phyloP scores from a whole-genome alignment of 352 stramenopile species.

The Plasmopara muralis region DNA sequence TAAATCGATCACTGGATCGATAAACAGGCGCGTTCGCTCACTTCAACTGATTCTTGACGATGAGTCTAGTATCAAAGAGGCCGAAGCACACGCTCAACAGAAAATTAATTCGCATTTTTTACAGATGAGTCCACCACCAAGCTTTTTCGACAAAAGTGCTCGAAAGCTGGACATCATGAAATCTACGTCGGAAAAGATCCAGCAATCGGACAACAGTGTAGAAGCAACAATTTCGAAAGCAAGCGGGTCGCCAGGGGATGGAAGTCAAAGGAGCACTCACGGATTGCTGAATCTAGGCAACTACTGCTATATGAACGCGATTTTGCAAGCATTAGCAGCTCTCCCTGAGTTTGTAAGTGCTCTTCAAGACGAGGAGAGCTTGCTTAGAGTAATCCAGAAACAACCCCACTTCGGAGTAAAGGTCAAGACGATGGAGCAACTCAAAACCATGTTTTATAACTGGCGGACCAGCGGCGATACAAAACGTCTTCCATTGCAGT shows the following conservation, averaged over 20 bases:
- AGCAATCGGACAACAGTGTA: constrained; percentile 9
- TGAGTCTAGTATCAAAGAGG: constrained; percentile 20
- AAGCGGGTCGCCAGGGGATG: constrained; percentile 9
- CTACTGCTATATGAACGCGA: constrained; percentile 93
- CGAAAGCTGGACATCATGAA: constrained; percentile 24
- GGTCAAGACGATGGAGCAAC: constrained; percentile 33
- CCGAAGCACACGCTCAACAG: constrained; percentile 12
- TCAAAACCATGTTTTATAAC: constrained; percentile 36
- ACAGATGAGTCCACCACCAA: constrained; percentile 19
- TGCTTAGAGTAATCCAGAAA: constrained; percentile 54
- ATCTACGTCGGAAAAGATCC: constrained; percentile 11
- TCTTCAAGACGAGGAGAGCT: constrained; percentile 47
- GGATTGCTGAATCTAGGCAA: constrained; percentile 93
- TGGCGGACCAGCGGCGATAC: constrained; percentile 46
- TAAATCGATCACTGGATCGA: constrained; percentile 23
- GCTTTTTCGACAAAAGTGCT: constrained; percentile 4
- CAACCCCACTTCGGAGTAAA: constrained; percentile 25
- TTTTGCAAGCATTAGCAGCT: constrained; percentile 77
- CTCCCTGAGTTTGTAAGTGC: constrained; percentile 55
- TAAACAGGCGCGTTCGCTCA: constrained; percentile 74
- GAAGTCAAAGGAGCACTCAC: constrained; percentile 43
- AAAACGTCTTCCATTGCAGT: constrained; percentile 52
- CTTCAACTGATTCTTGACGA: constrained; percentile 74
- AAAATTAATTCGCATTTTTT: constrained; percentile 46
- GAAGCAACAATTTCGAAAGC: constrained; percentile 5